Evolutionary conservation across 73 alveolate genomes (phyloP).

Genomic region (Breviolum minutum): DNA sequence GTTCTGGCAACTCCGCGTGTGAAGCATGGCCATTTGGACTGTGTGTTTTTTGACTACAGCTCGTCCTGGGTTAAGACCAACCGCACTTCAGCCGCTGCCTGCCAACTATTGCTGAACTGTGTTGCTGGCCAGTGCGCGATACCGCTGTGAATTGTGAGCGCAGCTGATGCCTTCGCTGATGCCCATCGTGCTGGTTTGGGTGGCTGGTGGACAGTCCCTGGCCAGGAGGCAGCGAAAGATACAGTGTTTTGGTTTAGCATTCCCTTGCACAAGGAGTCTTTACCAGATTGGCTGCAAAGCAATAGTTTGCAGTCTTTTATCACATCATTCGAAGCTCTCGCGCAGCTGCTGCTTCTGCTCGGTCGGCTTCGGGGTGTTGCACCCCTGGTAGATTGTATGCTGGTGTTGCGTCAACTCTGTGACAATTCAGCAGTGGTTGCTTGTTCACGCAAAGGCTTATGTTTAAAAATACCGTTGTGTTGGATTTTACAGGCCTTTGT

Average conservation of each 20-base stretch:
- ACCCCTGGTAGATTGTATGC: not conserved
- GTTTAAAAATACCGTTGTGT: not conserved
- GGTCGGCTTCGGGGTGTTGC: not conserved
- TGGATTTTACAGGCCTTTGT: not conserved
- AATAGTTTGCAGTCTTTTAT: not conserved
- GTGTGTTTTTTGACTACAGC: not conserved
- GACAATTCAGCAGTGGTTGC: not conserved
- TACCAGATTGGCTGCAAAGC: not conserved
- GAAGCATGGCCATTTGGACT: not conserved
- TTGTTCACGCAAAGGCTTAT: not conserved
- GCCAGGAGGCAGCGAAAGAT: not conserved
- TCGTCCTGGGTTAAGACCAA: not conserved
- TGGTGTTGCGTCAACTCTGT: slow-evolving; percentile 7
- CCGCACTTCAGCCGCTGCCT: not conserved
- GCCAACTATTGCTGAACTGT: not conserved
- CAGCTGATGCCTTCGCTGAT: slow-evolving; percentile 50
- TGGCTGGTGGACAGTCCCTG: not conserved
- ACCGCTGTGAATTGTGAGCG: not conserved
- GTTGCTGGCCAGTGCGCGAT: not conserved
- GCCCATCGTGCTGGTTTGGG: not conserved
- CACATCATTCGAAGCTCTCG: not conserved
- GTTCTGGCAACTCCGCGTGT: not conserved
- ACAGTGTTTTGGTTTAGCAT: slow-evolving; percentile 1
- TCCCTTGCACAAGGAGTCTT: not conserved
- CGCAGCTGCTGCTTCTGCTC: not conserved